Evolutionary conservation across 2,329 filamentous ascomycete species (phyloP).

Genomic region (Escovopsis sp.): DNA sequence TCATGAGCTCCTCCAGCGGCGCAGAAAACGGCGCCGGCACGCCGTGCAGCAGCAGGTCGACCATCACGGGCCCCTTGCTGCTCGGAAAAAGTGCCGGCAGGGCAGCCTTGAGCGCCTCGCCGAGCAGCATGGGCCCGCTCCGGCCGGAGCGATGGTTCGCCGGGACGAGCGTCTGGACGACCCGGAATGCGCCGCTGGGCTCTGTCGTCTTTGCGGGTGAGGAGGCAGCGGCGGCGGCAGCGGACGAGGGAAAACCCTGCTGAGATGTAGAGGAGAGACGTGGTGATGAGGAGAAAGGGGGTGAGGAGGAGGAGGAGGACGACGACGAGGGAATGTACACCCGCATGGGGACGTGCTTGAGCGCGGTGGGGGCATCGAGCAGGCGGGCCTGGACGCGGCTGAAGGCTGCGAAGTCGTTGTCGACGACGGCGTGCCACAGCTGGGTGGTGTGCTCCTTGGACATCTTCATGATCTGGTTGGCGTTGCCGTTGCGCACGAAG

Average conservation of each 20-base stretch:
- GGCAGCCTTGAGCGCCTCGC: conserved; percentile 57
- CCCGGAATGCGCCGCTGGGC: conserved; percentile 41
- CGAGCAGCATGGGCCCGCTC: conserved; percentile 40
- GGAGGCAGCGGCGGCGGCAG: conserved; percentile 15
- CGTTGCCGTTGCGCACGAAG: conserved; percentile 74
- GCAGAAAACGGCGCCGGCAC: conserved; percentile 66
- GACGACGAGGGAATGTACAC: conserved; percentile 66
- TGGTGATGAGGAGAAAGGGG: too few species aligned
- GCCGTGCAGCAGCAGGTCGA: conserved; percentile 74
- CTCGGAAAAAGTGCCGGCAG: conserved; percentile 79
- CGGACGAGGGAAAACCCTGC: too few species aligned
- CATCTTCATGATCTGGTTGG: conserved; percentile 78
- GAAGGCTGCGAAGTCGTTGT: conserved; percentile 61
- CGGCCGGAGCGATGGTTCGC: conserved; percentile 17
- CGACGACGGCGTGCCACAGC: conserved; percentile 66
- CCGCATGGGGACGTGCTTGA: conserved; percentile 75
- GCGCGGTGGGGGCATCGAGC: conserved; percentile 55
- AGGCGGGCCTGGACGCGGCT: conserved; percentile 60
- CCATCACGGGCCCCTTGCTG: conserved; percentile 67
- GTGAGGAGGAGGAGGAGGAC: too few species aligned
- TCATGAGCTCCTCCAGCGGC: conserved; percentile 67
- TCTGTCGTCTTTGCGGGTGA: conserved; percentile 12
- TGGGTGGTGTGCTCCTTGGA: conserved; percentile 70
- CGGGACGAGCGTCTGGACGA: conserved; percentile 63
- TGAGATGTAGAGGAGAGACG: too few species aligned